These are phyloP conservation scores for Debaryomyces sp. DNA, from an alignment of 1,139 yeast species.

Conservation along the genomic window DNA sequence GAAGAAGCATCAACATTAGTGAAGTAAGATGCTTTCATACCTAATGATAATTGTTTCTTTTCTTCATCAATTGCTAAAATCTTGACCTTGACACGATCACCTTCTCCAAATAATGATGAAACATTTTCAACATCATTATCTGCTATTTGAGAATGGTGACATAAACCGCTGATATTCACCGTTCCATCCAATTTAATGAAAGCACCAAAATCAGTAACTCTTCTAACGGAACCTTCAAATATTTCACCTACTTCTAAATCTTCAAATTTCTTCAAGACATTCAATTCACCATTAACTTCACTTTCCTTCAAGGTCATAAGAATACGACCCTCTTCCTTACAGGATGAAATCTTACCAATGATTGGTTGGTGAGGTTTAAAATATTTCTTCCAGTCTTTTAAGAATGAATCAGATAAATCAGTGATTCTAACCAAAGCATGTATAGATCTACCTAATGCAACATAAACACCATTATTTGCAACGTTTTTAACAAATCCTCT, in stretches of 20 bases:
- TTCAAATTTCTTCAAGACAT: constrained; percentile 56
- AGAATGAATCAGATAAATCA: constrained; percentile 77
- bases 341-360: constrained; percentile 69
- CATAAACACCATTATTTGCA: constrained; percentile 77
- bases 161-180: constrained; percentile 76
- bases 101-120: constrained; percentile 71
- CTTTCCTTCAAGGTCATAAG: constrained; percentile 82
- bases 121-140: constrained; percentile 60
- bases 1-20: constrained; percentile 36
- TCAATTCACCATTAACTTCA: constrained; percentile 71
- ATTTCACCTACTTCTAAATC: constrained; percentile 73
- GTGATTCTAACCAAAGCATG: constrained; percentile 82
- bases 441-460: constrained; percentile 70
- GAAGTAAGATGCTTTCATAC: constrained; percentile 94
- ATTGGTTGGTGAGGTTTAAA: constrained; percentile 74
- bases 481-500: constrained; percentile 80
- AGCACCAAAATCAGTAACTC: constrained; percentile 87
- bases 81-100: constrained; percentile 88
- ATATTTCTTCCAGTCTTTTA: constrained; percentile 86
- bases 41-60: constrained; percentile 79
- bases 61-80: constrained; percentile 62
- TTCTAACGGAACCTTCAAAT: constrained; percentile 77
- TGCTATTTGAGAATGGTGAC: constrained; percentile 85
- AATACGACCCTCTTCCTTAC: constrained; percentile 66
- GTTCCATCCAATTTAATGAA: constrained; percentile 82